Evolutionary conservation across 371 early-diverging fungal species (phyloP).

Genomic region (Mucor irregularis): DNA sequence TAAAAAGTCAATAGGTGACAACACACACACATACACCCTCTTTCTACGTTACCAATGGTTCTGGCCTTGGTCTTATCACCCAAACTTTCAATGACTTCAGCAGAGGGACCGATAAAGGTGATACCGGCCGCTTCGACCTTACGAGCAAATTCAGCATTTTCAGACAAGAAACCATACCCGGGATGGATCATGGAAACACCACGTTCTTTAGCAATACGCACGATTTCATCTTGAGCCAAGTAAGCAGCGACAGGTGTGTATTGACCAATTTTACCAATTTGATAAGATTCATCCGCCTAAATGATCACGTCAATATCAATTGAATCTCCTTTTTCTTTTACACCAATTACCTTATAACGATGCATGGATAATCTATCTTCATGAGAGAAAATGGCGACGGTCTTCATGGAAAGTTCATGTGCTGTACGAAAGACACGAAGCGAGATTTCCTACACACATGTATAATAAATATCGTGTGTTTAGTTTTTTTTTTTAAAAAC

Average conservation of each 20-base stretch:
- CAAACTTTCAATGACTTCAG: constrained; percentile 83
- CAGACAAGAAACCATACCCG: constrained; percentile 91
- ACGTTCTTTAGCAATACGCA: constrained; percentile 80
- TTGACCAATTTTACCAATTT: constrained; percentile 80
- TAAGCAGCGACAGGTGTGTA: constrained; percentile 93
- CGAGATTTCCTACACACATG: constrained; percentile 76
- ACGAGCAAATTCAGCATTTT: constrained; percentile 88
- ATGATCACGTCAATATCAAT: neutral
- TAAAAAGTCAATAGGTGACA: neutral
- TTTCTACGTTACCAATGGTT: constrained; percentile 61
- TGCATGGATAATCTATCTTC: constrained; percentile 94
- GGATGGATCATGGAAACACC: constrained; percentile 85
- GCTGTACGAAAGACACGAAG: constrained; percentile 91
- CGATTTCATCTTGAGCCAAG: constrained; percentile 90
- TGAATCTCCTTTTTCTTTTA: neutral
- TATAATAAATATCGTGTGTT: neutral
- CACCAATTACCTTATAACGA: constrained; percentile 75
- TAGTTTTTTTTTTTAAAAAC: neutral
- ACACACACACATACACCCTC: neutral
- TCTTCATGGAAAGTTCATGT: constrained; percentile 87
- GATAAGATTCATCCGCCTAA: constrained; percentile 91
- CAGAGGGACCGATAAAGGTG: constrained; percentile 87
- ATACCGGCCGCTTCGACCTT: constrained; percentile 90
- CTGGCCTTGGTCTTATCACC: constrained; percentile 97
- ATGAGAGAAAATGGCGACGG: constrained; percentile 86